These are phyloP conservation scores for Candida ortonii DNA, from an alignment of 805 yeast species.

Conservation along the genomic window DNA sequence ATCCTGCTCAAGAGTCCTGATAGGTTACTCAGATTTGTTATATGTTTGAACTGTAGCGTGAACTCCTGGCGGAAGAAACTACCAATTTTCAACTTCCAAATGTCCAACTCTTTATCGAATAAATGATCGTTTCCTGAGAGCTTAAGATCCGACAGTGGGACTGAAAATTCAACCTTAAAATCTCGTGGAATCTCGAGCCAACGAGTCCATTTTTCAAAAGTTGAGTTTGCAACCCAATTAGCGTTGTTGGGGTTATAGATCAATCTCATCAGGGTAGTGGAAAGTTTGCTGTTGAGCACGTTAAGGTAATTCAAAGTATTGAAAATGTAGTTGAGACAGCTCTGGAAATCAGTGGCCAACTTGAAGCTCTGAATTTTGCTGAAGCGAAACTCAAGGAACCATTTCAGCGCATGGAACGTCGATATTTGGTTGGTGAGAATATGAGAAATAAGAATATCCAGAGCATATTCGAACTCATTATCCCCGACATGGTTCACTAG, in stretches of 20 bases:
- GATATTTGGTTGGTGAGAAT: conserved; percentile 18
- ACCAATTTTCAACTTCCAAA: conserved; percentile 26
- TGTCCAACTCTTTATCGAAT: conserved; percentile 8
- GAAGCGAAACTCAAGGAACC: conserved; percentile 26
- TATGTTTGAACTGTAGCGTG: conserved; percentile 7
- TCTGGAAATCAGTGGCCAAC: conserved; percentile 21
- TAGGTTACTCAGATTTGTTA: conserved; percentile 17
- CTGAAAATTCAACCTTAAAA: conserved; percentile 23
- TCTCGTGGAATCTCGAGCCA: conserved; percentile 26
- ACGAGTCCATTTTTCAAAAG: conserved; percentile 26
- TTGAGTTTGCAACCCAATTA: conserved; percentile 29
- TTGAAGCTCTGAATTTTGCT: conserved; percentile 7
- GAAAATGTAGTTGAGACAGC: conserved; percentile 28
- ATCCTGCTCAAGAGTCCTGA: conserved; percentile 19
- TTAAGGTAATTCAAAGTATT: conserved; percentile 28
- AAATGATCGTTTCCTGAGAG: conserved; percentile 6
- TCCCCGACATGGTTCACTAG: conserved; percentile 24
- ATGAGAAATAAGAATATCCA: conserved; percentile 26
- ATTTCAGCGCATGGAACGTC: conserved; percentile 23
- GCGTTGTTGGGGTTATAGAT: conserved; percentile 20
- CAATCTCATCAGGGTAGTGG: conserved; percentile 20
- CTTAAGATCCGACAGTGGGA: conserved; percentile 15
- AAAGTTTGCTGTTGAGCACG: conserved; percentile 25
- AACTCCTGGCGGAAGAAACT: conserved; percentile 12
- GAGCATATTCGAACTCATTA: conserved; percentile 29